Conservation (phyloP, 148 eudicot genomes). For the Gaultheria prostrata region DNA sequence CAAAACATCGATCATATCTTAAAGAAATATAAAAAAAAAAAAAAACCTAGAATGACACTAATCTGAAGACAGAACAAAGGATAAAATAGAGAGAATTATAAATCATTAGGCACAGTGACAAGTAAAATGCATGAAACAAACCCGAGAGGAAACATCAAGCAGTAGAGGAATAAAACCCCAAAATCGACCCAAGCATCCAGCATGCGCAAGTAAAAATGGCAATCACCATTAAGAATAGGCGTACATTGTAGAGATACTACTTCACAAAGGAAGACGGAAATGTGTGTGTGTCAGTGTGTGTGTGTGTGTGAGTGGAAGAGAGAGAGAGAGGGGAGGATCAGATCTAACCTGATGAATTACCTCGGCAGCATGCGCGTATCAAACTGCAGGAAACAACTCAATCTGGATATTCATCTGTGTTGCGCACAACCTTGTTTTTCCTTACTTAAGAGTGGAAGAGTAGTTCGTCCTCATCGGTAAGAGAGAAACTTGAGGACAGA, state of each 20-base stretch:
- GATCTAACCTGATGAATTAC: too few species aligned
- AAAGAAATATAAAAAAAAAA: not conserved
- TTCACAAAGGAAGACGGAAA: not conserved
- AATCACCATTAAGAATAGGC: not conserved
- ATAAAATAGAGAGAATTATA: not conserved
- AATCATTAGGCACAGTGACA: too few species aligned
- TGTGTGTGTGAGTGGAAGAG: not conserved
- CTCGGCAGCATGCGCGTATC: too few species aligned
- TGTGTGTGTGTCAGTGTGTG: not conserved
- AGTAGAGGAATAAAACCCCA: not conserved
- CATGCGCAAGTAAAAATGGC: not conserved
- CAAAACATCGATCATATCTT: not conserved
- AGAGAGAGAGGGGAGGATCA: not conserved
- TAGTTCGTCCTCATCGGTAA: not conserved
- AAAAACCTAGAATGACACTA: not conserved
- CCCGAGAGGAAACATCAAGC: not conserved
- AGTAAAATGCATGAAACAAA: too few species aligned
- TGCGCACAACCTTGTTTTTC: too few species aligned
- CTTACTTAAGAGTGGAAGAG: not conserved
- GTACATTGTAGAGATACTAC: not conserved
- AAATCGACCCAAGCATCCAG: not conserved
- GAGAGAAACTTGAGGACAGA: not conserved
- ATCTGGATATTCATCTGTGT: too few species aligned
- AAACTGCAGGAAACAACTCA: too few species aligned
- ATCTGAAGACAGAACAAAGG: not conserved